Conservation (phyloP, 1,284 basidiomycete genomes). For the Malassezia nana region DNA sequence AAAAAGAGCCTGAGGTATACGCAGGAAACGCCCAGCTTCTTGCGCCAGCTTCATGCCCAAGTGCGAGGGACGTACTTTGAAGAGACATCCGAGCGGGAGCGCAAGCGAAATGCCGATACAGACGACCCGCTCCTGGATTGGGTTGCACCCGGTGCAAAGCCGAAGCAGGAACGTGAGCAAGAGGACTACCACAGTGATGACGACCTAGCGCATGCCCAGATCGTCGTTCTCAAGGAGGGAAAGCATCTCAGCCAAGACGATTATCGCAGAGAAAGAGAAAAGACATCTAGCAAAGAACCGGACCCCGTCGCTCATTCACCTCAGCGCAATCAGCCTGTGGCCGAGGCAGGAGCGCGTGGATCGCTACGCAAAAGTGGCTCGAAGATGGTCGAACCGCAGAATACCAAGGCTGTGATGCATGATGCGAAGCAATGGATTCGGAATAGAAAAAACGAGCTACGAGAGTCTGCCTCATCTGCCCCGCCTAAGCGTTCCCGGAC, state of each 20-base stretch:
- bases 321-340: neutral
- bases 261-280: constrained; percentile 1
- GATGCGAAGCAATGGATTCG: constrained; percentile 5
- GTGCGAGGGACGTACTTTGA: neutral
- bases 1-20: constrained; percentile 1
- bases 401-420: neutral
- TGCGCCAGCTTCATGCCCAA: constrained; percentile 7
- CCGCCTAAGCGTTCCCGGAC: neutral
- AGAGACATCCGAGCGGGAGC: neutral
- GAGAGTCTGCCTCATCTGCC: too few species aligned
- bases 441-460: neutral
- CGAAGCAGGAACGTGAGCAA: constrained; percentile 3
- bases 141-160: neutral
- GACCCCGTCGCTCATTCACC: neutral
- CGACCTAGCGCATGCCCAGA: constrained; percentile 27
- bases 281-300: neutral
- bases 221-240: constrained; percentile 34
- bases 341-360: neutral
- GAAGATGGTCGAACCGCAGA: neutral
- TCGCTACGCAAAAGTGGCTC: neutral
- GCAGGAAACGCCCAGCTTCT: constrained; percentile 3
- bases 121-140: constrained; percentile 5
- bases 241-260: constrained; percentile 29
- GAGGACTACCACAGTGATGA: constrained; percentile 17
- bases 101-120: neutral